phyloP scores from a whole-genome alignment of 768 basidiomycete genomes.

The Gymnopilus dilepis region DNA sequence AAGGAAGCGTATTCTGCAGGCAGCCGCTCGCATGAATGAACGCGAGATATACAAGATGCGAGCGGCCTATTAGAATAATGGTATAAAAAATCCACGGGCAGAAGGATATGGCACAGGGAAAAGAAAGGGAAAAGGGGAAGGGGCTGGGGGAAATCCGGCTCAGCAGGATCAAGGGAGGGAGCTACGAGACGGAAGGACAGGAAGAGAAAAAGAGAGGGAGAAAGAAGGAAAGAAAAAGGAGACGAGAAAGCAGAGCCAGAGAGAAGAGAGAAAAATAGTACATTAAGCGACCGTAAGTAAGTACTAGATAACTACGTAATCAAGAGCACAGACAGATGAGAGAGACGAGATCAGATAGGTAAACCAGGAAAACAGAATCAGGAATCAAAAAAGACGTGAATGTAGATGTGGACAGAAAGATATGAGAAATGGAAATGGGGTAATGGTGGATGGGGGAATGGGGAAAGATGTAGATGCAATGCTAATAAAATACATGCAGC shows the following conservation, averaged over 20 bases:
- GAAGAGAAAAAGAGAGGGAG: background rate
- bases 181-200: conserved; percentile 12
- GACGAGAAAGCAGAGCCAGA: conserved; percentile 11
- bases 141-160: conserved; percentile 3
- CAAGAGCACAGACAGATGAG: conserved; percentile 2
- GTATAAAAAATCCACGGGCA: conserved; percentile 6
- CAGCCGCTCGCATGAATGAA: conserved; percentile 6
- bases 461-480: conserved; percentile 12
- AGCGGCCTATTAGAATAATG: conserved; percentile 12
- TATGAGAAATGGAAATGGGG: background rate
- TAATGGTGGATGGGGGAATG: no score
- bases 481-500: conserved; percentile 20
- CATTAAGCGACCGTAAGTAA: conserved; percentile 9
- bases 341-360: no score
- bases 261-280: background rate
- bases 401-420: no score
- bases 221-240: background rate
- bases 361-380: conserved; percentile 15
- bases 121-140: conserved; percentile 13
- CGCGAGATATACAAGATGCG: background rate
- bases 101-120: conserved; percentile 10
- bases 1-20: conserved; percentile 12
- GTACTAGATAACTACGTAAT: conserved; percentile 16
- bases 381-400: conserved; percentile 21
- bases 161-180: conserved; percentile 6